A percentile compares a stretch with the other conserved stretches of the same genome.
These are phyloP conservation scores for Diaporthe sp. DNA, from an alignment of 2,329 filamentous ascomycete species.

Conservation along the genomic window DNA sequence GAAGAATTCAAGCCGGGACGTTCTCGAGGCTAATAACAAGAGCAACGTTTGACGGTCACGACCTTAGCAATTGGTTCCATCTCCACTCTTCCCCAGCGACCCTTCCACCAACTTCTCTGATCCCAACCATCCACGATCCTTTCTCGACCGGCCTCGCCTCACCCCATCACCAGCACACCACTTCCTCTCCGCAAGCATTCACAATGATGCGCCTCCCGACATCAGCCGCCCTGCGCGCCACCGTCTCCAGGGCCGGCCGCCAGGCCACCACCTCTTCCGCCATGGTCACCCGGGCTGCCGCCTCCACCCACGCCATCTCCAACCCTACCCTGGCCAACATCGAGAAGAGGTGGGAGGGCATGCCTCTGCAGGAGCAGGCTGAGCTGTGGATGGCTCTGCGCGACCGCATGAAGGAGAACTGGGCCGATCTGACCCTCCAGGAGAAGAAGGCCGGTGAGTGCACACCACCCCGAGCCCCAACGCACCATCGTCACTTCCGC, in stretches of 20 bases:
- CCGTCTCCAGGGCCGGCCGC: constrained; percentile 55
- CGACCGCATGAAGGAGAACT: constrained; percentile 98
- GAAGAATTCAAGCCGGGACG: constrained; percentile 28
- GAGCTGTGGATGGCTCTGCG: constrained; percentile 98
- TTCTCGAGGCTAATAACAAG: constrained; percentile 14
- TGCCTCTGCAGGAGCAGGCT: constrained; percentile 99
- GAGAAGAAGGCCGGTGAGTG: constrained; percentile 99
- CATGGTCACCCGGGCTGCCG: constrained; percentile 62
- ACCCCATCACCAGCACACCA: constrained; percentile 34
- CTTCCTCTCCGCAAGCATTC: constrained; percentile 36
- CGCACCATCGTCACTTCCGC: not conserved
- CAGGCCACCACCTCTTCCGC: constrained; percentile 54
- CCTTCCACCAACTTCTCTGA: constrained; percentile 16
- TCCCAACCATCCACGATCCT: constrained; percentile 32
- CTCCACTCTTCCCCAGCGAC: constrained; percentile 40
- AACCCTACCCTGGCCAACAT: constrained; percentile 98
- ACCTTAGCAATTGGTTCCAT: constrained; percentile 39
- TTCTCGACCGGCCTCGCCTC: constrained; percentile 41
- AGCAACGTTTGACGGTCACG: constrained; percentile 38
- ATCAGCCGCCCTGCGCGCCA: constrained; percentile 65
- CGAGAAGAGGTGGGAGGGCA: constrained; percentile 98
- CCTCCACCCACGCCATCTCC: constrained; percentile 91
- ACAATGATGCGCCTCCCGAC: constrained; percentile 70
- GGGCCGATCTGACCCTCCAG: constrained; percentile 93
- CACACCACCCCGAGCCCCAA: constrained; percentile 16